Evolutionary conservation across 306 rosid species (phyloP).

Genomic region (Phaseolus lunatus): DNA sequence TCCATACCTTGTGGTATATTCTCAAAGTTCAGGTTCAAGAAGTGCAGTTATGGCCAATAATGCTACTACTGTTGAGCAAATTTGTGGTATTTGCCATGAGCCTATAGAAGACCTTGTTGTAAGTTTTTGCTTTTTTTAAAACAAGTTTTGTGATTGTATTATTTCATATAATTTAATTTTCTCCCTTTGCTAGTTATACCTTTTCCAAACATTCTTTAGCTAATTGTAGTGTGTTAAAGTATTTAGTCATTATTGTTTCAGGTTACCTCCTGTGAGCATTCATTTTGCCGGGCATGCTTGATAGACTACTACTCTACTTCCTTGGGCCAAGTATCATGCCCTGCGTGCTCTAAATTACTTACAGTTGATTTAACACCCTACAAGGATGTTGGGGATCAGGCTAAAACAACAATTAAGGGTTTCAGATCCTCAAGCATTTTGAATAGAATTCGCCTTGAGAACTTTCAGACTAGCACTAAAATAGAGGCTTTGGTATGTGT

Average conservation of each 20-base stretch:
- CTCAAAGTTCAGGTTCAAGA: constrained; percentile 67
- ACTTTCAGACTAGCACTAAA: constrained; percentile 96
- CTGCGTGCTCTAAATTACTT: constrained; percentile 79
- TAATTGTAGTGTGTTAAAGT: constrained; percentile 20
- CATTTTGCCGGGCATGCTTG: constrained; percentile 84
- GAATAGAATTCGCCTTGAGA: constrained; percentile 76
- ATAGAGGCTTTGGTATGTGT: constrained; percentile 97
- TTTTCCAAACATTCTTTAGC: neutral
- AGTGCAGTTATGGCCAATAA: constrained; percentile 46
- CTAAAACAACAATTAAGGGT: constrained; percentile 76
- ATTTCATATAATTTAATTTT: neutral
- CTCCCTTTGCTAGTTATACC: neutral
- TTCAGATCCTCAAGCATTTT: constrained; percentile 86
- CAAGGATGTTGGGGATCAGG: constrained; percentile 49
- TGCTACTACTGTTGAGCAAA: constrained; percentile 52
- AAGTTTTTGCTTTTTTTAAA: constrained; percentile 38
- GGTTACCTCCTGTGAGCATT: constrained; percentile 88
- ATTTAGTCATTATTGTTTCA: constrained; percentile 48
- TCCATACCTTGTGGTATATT: constrained; percentile 87
- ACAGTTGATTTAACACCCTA: constrained; percentile 75
- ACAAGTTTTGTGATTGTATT: neutral
- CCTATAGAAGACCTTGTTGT: constrained; percentile 81
- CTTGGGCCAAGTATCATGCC: constrained; percentile 75
- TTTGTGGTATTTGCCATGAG: constrained; percentile 83
- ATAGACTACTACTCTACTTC: constrained; percentile 66